phyloP scores from a whole-genome alignment of 306 rosid species.

The Hylodesmum podocarpum region DNA sequence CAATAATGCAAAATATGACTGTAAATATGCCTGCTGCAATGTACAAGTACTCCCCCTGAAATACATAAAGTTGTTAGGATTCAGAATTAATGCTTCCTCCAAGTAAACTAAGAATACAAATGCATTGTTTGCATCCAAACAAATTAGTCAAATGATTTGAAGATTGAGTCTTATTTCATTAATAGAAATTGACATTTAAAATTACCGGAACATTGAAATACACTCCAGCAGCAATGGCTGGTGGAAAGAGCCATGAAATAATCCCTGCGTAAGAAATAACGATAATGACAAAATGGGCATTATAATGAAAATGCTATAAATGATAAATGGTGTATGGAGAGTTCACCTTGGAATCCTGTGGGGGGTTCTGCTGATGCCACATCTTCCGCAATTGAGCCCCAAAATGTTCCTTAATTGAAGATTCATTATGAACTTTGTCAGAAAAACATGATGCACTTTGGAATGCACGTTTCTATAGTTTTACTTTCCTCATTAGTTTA shows the following conservation, averaged over 20 bases:
- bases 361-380: conserved; percentile 69
- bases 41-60: conserved; percentile 84
- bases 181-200: not conserved
- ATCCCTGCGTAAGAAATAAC: conserved; percentile 54
- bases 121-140: not conserved
- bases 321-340: not conserved
- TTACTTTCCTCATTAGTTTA: not conserved
- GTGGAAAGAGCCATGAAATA: conserved; percentile 88
- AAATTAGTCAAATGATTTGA: not conserved
- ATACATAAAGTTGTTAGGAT: conserved; percentile 6
- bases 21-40: conserved; percentile 82
- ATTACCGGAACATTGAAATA: conserved; percentile 82
- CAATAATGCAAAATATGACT: conserved; percentile 78
- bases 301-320: not conserved
- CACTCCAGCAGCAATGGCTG: conserved; percentile 79
- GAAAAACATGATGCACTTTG: not conserved
- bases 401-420: conserved; percentile 62
- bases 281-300: not conserved
- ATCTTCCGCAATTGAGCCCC: conserved; percentile 67
- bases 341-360: conserved; percentile 88
- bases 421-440: conserved; percentile 16
- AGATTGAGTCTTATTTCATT: conserved; percentile 9
- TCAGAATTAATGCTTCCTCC: not conserved
- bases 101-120: not conserved
- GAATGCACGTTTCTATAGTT: not conserved